Base-by-base conservation (phyloP, 805 yeast species). In the Pichia rugopelliculosa region DNA sequence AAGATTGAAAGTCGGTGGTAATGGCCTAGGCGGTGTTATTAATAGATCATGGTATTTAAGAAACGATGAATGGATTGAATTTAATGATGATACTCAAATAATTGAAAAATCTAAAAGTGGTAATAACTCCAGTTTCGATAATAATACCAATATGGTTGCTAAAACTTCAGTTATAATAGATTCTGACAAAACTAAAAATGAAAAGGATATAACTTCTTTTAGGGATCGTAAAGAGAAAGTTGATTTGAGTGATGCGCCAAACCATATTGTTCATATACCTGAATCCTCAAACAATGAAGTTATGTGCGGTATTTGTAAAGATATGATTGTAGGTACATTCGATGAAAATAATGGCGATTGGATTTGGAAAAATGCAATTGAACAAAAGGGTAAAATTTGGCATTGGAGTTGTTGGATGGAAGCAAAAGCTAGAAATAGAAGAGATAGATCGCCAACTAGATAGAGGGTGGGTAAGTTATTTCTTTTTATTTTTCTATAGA, bases 11-110 rank as follows among this genome's bases (percentile, higher is more conserved):
- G 22, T 38, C 11, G 51, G 45, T 21, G 48, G 43, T 27, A 62
- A 61, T 33, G 57, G 60, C 9, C 61, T 72, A 8, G 68, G 71
- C 27, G 75, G 76, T 25, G 80, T 83, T 39, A 90, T 86, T 60
- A 82, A 87, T 38, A 71, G 97, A 57, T 76, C 81, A 56, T 90
- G 96, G 95, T 90, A 81, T 62, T 66, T 89, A 50, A 80, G 79
- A 52, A 84, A 79, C 52, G 70, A 73, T 22, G 80, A 80, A 39
- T 89, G 96, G 91, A 74, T 77, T 24, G 72, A 74, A 22, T 87
- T 85, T 68, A 79, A 77, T 50, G 96, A 88, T 59, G 77, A 70
- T 49, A 89, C 80, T 48, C 47, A 55, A 55, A 10, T 56, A 34
- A 3, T 25, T n/a, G 33, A 15, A 21, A 22, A 52, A 38, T 39